A percentile compares a stretch with the other conserved stretches of the same genome.
These are phyloP conservation scores for Sclerotinia minor DNA, from an alignment of 2,329 filamentous ascomycete genomes.

Conservation along the genomic window DNA sequence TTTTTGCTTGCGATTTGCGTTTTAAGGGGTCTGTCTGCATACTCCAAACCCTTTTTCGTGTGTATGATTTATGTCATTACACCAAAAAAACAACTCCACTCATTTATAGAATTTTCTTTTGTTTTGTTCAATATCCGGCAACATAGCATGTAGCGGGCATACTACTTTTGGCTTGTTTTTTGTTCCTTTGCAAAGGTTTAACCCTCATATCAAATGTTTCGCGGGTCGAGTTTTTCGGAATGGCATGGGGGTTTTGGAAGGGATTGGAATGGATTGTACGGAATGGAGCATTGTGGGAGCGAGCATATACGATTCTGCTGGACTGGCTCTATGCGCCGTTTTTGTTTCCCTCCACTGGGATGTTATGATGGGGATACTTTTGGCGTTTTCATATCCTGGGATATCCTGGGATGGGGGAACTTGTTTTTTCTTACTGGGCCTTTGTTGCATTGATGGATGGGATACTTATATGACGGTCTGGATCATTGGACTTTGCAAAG, in stretches of 20 bases:
- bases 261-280: constrained; percentile 5
- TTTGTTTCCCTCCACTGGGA: constrained; percentile 7
- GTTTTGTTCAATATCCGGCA: not conserved
- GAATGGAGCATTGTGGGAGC: constrained; percentile 6
- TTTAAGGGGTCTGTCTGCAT: not conserved
- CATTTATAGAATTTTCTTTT: constrained; percentile 7
- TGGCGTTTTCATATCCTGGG: constrained; percentile 16
- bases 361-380: constrained; percentile 10
- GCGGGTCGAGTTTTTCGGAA: constrained; percentile 15
- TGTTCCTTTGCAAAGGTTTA: not conserved
- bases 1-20: constrained; percentile 22
- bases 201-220: constrained; percentile 12
- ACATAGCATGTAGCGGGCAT: not conserved
- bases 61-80: not conserved
- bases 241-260: constrained; percentile 14
- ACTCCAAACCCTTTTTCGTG: constrained; percentile 4
- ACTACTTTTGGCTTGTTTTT: not conserved
- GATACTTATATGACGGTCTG: constrained; percentile 13
- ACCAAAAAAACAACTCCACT: constrained; percentile 9
- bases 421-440: not conserved
- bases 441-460: constrained; percentile 17
- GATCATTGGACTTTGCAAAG: not conserved
- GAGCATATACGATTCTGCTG: constrained; percentile 15
- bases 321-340: constrained; percentile 13
- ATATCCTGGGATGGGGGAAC: not conserved